Evolutionary conservation across 1,139 yeast genomes (phyloP).

Genomic region (Schwanniomyces etchellsii): DNA sequence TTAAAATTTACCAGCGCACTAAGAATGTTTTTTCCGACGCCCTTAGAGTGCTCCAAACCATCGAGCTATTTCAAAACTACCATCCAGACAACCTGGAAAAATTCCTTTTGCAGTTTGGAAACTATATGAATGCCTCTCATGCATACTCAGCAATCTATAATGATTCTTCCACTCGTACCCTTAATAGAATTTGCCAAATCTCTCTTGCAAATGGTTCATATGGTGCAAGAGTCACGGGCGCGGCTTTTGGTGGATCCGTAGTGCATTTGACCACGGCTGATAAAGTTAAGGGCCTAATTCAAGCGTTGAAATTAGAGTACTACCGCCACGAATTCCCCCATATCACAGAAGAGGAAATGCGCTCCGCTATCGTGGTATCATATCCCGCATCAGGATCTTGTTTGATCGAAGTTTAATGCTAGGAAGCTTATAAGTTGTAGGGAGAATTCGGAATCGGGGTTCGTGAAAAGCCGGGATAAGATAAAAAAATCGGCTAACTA

Average conservation of each 20-base stretch:
- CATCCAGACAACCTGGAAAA: conserved; percentile 13
- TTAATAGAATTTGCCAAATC: conserved; percentile 47
- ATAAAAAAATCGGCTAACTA: neutral
- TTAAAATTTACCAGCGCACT: conserved; percentile 56
- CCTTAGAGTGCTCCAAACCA: conserved; percentile 50
- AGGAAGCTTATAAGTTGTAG: neutral
- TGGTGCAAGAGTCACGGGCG: conserved; percentile 73
- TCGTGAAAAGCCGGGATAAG: neutral
- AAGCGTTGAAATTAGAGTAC: conserved; percentile 45
- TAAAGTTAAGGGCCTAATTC: conserved; percentile 36
- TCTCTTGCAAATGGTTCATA: conserved; percentile 53
- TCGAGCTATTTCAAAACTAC: conserved; percentile 27
- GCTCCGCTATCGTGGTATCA: conserved; percentile 51
- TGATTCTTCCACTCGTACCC: conserved; percentile 52
- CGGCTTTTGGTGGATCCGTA: conserved; percentile 78
- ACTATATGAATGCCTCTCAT: conserved; percentile 57
- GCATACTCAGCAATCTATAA: conserved; percentile 42
- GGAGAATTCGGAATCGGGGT: neutral
- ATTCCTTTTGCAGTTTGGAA: conserved; percentile 42
- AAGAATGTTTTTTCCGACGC: conserved; percentile 65
- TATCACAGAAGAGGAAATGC: conserved; percentile 37
- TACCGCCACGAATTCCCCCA: conserved; percentile 46
- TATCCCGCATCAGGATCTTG: conserved; percentile 60
- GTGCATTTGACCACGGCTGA: conserved; percentile 55
- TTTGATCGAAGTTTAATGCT: conserved; percentile 16